Conservation (phyloP, 352 stramenopile genomes). For the Pythium myriotylum region DNA sequence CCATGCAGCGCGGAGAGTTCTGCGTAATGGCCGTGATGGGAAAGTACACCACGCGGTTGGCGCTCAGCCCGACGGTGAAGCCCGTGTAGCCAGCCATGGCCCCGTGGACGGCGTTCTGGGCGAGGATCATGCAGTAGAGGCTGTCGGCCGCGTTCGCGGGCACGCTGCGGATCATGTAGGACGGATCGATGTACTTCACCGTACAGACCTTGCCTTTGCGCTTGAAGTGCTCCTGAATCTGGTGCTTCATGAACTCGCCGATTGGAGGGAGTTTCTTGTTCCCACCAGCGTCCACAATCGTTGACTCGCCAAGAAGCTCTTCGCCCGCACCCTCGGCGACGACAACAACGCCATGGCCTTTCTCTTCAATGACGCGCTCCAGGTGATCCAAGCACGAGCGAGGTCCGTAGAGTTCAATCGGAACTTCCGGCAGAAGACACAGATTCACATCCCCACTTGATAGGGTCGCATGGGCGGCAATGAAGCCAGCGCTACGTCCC, state of each 20-base stretch:
- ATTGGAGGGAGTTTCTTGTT: slow-evolving; percentile 97
- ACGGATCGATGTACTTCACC: slow-evolving; percentile 98
- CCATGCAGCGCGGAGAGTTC: slow-evolving; percentile 90
- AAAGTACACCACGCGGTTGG: slow-evolving; percentile 95
- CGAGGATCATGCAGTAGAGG: slow-evolving; percentile 97
- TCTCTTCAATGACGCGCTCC: slow-evolving; percentile 90
- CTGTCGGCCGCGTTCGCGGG: slow-evolving; percentile 93
- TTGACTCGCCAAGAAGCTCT: slow-evolving; percentile 92
- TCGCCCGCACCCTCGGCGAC: slow-evolving; percentile 97
- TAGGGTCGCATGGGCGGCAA: slow-evolving; percentile 96
- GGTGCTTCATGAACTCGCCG: slow-evolving; percentile 96
- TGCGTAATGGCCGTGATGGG: slow-evolving; percentile 85
- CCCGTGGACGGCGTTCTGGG: slow-evolving; percentile 98
- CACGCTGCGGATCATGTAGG: slow-evolving; percentile 96
- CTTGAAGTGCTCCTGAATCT: slow-evolving; percentile 94
- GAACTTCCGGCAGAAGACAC: slow-evolving; percentile 97
- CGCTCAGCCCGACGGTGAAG: slow-evolving; percentile 97
- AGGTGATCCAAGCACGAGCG: slow-evolving; percentile 92
- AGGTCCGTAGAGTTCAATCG: slow-evolving; percentile 94
- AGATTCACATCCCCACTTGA: slow-evolving; percentile 97
- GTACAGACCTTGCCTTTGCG: slow-evolving; percentile 86
- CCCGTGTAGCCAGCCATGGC: slow-evolving; percentile 98
- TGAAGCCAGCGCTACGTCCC: slow-evolving; percentile 97
- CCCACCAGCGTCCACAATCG: slow-evolving; percentile 89
- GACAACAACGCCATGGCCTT: slow-evolving; percentile 97